Conservation (phyloP, 768 basidiomycete genomes). For the Termitomyces sp. region DNA sequence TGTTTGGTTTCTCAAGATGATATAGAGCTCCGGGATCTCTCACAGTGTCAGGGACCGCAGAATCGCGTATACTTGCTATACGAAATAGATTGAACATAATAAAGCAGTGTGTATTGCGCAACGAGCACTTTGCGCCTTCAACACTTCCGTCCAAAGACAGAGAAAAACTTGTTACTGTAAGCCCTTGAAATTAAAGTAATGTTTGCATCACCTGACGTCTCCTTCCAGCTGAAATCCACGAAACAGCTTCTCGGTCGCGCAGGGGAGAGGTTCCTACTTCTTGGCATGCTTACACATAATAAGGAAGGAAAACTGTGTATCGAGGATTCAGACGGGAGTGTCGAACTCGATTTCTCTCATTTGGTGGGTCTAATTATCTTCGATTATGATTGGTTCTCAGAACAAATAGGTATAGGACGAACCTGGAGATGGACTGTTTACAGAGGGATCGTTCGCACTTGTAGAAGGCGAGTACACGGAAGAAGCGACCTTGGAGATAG, state of each 20-base stretch:
- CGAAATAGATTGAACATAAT: slow-evolving; percentile 89
- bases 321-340: slow-evolving; percentile 90
- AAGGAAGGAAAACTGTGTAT: slow-evolving; percentile 90
- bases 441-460: slow-evolving; percentile 92
- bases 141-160: slow-evolving; percentile 88
- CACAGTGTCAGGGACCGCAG: slow-evolving; percentile 79
- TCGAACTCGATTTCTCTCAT: slow-evolving; percentile 84
- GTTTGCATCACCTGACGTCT: background rate
- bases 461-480: slow-evolving; percentile 97
- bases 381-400: slow-evolving; percentile 14
- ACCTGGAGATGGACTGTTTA: slow-evolving; percentile 93
- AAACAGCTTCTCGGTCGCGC: slow-evolving; percentile 93
- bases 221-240: slow-evolving; percentile 81
- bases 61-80: slow-evolving; percentile 74
- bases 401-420: slow-evolving; percentile 50
- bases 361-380: slow-evolving; percentile 47
- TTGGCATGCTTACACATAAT: slow-evolving; percentile 88
- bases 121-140: slow-evolving; percentile 97
- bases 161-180: slow-evolving; percentile 82
- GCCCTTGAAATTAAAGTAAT: slow-evolving; percentile 14
- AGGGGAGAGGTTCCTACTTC: slow-evolving; percentile 85
- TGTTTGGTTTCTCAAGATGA: background rate
- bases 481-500: slow-evolving; percentile 82
- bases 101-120: slow-evolving; percentile 88
- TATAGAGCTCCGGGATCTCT: slow-evolving; percentile 50